These are phyloP conservation scores for Suhomyces maxii DNA, from an alignment of 1,139 yeast species.

Conservation along the genomic window DNA sequence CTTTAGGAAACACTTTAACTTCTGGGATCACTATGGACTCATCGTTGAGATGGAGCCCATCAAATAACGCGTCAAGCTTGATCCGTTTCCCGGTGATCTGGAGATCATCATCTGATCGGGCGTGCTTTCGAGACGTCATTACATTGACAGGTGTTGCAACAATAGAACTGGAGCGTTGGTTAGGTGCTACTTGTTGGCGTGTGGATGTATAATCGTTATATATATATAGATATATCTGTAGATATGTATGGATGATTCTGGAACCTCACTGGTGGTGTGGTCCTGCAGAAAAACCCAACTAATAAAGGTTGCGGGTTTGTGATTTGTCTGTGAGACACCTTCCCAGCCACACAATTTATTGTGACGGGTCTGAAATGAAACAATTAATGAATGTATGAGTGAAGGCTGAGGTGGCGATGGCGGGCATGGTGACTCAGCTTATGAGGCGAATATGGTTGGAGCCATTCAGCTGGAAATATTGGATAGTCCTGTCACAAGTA, in stretches of 20 bases:
- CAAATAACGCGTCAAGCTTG: conserved; percentile 26
- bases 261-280: conserved; percentile 8
- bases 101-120: conserved; percentile 18
- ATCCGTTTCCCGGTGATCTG: conserved; percentile 21
- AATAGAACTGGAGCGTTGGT: background rate
- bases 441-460: no score
- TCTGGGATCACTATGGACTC: conserved; percentile 1
- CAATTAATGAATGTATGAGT: no score
- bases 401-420: no score
- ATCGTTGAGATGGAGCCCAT: conserved; percentile 17
- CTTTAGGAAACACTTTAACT: background rate
- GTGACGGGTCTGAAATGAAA: no score
- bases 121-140: conserved; percentile 14
- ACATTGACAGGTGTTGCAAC: background rate
- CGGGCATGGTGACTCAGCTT: no score
- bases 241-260: conserved; percentile 14
- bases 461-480: no score
- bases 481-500: no score
- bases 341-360: background rate
- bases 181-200: background rate
- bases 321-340: background rate
- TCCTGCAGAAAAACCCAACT: no score
- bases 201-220: no score
- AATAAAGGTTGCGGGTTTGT: no score
- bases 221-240: background rate